Conservation (phyloP, 2,329 filamentous ascomycete species). For the Zasmidium angulare region DNA sequence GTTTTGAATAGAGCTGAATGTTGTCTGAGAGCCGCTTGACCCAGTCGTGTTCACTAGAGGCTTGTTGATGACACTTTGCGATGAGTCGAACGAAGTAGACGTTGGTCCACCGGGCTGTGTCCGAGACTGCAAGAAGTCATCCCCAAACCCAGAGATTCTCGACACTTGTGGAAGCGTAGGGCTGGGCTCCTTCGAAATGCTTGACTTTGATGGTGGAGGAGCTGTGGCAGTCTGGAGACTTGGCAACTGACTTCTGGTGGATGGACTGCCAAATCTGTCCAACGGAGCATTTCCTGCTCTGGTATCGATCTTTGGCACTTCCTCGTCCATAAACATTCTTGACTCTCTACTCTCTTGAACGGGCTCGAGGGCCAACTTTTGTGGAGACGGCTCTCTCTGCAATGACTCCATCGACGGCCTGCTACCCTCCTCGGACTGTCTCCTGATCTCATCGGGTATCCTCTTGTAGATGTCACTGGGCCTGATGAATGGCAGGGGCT, state of each 20-base stretch:
- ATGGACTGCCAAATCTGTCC: not conserved
- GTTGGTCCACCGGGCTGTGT: constrained; percentile 4
- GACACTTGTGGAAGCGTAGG: constrained; percentile 44
- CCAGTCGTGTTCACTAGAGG: constrained; percentile 7
- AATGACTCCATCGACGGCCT: constrained; percentile 57
- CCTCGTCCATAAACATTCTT: constrained; percentile 17
- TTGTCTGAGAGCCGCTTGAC: constrained; percentile 4
- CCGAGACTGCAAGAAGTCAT: constrained; percentile 30
- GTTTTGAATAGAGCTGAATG: constrained; percentile 20
- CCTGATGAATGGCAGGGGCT: constrained; percentile 64
- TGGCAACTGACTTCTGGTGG: constrained; percentile 2
- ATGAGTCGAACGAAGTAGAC: constrained; percentile 1
- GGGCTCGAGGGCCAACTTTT: constrained; percentile 25
- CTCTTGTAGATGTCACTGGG: constrained; percentile 77
- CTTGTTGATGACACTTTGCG: not conserved
- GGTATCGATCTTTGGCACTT: constrained; percentile 1
- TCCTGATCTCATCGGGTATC: constrained; percentile 63
- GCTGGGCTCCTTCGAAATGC: constrained; percentile 10
- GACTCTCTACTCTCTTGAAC: constrained; percentile 22
- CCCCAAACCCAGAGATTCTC: constrained; percentile 44
- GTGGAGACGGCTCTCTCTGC: constrained; percentile 28
- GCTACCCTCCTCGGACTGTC: constrained; percentile 57
- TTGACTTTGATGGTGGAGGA: not conserved
- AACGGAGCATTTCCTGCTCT: not conserved
- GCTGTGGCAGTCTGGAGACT: not conserved